phyloP scores from a whole-genome alignment of 176 grass and related monocot species.

The Cenchrus purpureus region DNA sequence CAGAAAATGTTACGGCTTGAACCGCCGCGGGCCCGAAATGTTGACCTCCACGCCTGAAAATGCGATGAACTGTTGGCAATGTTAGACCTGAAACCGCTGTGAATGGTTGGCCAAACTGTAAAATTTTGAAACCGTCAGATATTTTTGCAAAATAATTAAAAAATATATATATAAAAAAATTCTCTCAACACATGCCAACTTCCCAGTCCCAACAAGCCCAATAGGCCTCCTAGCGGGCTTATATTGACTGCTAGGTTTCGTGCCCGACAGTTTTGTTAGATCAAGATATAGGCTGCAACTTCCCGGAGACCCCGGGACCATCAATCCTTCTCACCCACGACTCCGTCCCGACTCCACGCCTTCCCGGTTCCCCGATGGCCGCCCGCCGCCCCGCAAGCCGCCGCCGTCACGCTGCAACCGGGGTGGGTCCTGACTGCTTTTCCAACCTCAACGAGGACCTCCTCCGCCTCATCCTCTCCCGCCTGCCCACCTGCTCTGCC shows the following conservation, averaged over 20 bases:
- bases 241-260: neutral
- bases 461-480: slow-evolving; percentile 46
- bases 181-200: too few relatives aligned
- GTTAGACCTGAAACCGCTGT: too few relatives aligned
- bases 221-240: neutral
- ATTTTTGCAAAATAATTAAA: too few relatives aligned
- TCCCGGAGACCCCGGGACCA: too few relatives aligned
- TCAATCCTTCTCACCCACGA: neutral
- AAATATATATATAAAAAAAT: too few relatives aligned
- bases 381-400: slow-evolving; percentile 26
- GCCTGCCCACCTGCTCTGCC: slow-evolving; percentile 47
- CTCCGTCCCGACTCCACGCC: neutral
- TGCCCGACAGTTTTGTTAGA: neutral
- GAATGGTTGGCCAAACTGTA: too few relatives aligned
- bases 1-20: too few relatives aligned
- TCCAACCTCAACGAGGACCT: slow-evolving; percentile 43
- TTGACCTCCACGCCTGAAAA: too few relatives aligned
- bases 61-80: too few relatives aligned
- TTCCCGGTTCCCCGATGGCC: neutral
- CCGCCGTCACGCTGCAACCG: neutral
- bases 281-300: neutral
- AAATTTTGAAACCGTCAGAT: too few relatives aligned
- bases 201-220: neutral
- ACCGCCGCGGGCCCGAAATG: too few relatives aligned
- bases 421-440: slow-evolving; percentile 25